Conservation (phyloP, 768 basidiomycete species). For the Mycena indigotica region DNA sequence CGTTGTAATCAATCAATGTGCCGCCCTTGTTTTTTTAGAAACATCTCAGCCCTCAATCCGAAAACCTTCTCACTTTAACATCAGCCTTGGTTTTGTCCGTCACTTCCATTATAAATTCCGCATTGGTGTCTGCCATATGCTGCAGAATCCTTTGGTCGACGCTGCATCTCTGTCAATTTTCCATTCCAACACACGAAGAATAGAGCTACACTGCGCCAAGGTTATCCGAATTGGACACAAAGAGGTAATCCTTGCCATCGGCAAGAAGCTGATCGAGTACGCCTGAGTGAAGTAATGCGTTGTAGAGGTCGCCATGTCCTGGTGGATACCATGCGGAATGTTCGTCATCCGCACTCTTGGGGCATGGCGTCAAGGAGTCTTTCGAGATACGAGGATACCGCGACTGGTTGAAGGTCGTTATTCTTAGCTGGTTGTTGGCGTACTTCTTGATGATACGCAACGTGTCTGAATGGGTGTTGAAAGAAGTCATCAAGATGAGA, state of each 20-base stretch:
- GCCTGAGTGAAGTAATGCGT: constrained; percentile 86
- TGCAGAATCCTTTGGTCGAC: constrained; percentile 82
- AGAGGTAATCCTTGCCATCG: constrained; percentile 95
- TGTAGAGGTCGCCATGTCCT: constrained; percentile 95
- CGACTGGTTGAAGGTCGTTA: constrained; percentile 91
- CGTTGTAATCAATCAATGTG: constrained; percentile 89
- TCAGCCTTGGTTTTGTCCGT: constrained; percentile 97
- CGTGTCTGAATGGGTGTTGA: constrained; percentile 97
- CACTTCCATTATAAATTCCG: constrained; percentile 95
- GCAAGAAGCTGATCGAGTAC: constrained; percentile 86
- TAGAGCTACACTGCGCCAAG: constrained; percentile 81
- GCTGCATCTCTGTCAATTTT: constrained; percentile 32
- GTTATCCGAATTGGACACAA: constrained; percentile 97
- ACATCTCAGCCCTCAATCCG: not conserved
- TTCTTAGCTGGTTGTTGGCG: constrained; percentile 88
- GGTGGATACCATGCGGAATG: constrained; percentile 96
- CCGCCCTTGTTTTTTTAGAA: constrained; percentile 68
- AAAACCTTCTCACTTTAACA: constrained; percentile 39
- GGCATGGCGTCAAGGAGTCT: constrained; percentile 86
- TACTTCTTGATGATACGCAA: constrained; percentile 96
- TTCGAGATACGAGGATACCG: constrained; percentile 91
- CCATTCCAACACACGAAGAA: not conserved
- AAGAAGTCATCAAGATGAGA: constrained; percentile 97
- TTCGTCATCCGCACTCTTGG: constrained; percentile 75
- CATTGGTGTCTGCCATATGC: constrained; percentile 78